Percentiles rank a stretch among this genome's conserved stretches.
Evolutionary conservation across 305 asterid genomes (phyloP).

Genomic region (Fraxinus sp.): DNA sequence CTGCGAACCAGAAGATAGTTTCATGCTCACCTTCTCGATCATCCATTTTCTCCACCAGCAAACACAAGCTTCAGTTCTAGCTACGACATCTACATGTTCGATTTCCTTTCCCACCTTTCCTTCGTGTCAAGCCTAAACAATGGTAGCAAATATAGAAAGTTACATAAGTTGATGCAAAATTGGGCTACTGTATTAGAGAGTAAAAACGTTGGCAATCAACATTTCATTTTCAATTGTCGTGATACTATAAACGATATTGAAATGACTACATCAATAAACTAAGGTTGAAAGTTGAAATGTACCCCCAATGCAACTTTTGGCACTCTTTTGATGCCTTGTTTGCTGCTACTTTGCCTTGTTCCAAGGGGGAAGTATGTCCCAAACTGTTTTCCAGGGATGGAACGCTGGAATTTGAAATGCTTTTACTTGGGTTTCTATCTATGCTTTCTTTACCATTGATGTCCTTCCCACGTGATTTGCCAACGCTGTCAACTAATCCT

Average conservation of each 20-base stretch:
- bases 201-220: background rate
- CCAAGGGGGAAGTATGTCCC: constrained; percentile 8
- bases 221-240: constrained; percentile 2
- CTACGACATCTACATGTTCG: constrained; percentile 44
- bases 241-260: constrained; percentile 14
- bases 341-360: constrained; percentile 30
- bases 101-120: constrained; percentile 60
- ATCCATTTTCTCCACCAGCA: background rate
- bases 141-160: background rate
- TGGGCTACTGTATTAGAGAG: background rate
- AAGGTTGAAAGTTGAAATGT: background rate
- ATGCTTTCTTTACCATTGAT: constrained; percentile 22
- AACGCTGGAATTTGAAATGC: constrained; percentile 25
- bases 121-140: constrained; percentile 46
- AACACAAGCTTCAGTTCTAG: background rate
- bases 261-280: background rate
- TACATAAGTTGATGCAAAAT: background rate
- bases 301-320: constrained; percentile 86
- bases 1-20: background rate
- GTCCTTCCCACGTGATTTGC: constrained; percentile 38
- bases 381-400: constrained; percentile 23
- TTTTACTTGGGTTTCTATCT: constrained; percentile 21
- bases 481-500: constrained; percentile 36
- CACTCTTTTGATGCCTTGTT: constrained; percentile 35
- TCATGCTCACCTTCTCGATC: background rate